Conservation (phyloP, 2,329 filamentous ascomycete species). For the Calonectria henricotiae region DNA sequence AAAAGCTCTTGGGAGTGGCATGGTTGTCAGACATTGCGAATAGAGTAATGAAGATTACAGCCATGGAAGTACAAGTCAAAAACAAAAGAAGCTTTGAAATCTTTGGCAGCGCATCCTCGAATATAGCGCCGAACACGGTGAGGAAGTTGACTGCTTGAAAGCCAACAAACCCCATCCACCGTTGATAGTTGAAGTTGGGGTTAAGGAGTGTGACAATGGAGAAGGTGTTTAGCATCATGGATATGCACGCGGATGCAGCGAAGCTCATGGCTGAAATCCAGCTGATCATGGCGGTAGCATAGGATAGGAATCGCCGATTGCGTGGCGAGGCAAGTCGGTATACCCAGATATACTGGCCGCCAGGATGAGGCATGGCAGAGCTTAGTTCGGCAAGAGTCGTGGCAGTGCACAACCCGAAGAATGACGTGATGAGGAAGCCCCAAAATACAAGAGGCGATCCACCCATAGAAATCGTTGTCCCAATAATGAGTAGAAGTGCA, state of each 20-base stretch:
- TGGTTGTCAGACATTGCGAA: conserved; percentile 49
- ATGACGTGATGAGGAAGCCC: conserved; percentile 48
- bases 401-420: conserved; percentile 49
- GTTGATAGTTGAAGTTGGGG: conserved; percentile 48
- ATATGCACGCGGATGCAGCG: conserved; percentile 48
- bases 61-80: conserved; percentile 49
- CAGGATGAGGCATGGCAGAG: conserved; percentile 53
- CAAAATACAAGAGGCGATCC: conserved; percentile 50
- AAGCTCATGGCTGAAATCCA: conserved; percentile 50
- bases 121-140: conserved; percentile 43
- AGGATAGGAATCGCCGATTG: conserved; percentile 45
- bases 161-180: conserved; percentile 53
- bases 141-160: conserved; percentile 50
- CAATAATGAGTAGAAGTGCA: conserved; percentile 46
- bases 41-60: conserved; percentile 49
- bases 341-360: conserved; percentile 53
- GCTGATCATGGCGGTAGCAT: conserved; percentile 48
- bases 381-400: conserved; percentile 51
- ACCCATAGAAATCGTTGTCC: conserved; percentile 45
- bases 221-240: conserved; percentile 45
- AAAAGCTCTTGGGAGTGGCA: conserved; percentile 45
- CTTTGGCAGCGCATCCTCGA: conserved; percentile 49
- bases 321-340: conserved; percentile 42
- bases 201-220: conserved; percentile 46
- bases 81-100: conserved; percentile 51